Base-by-base conservation (phyloP, 345 rosid species). In the Gossypium longicalyx region DNA sequence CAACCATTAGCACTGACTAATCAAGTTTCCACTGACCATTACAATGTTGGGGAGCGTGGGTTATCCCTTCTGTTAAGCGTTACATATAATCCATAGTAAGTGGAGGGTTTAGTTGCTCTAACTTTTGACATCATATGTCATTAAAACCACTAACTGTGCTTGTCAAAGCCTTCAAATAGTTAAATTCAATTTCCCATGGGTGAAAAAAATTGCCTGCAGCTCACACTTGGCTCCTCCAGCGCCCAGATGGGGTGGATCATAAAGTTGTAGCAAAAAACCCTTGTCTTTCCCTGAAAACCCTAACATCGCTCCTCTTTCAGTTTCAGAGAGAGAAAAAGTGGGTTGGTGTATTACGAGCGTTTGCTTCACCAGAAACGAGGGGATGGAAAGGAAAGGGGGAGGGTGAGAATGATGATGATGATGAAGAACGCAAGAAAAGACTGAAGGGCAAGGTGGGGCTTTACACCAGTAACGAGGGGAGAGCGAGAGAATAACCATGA, bases 321-420 rank as follows among this genome's bases (percentile, higher is more conserved):
- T 34, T 34, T 34, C 41, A 34, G 41, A 34, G 41, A 34, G 7
- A 34, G 41, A 34, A 34, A 34, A 34, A 34, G 41, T 34, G 41
- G 41, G 13, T 45, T 8, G 12, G 74, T 8, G 64, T 25, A 8
- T 29, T 75, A 17, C 25, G 58, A 27, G 47, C 59, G 23, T 25
- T n/a, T 65, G 73, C 49, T 63, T 76, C 81, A 76, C 41, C 74
- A 77, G 77, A 75, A 85, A 80, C 82, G 88, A 82, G 85, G 82
- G 56, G 60, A 38, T n/a, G 23, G 9, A 70, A 73, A 60, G 48
- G 43, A 17, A 0, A 23, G 61, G 7, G 16, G 7, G n/a, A 27
- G 16, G 43, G 62, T n/a, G 60, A 34, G 41, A 34, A 34, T 34
- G 41, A 34, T 34, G 41, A 34, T 34, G 70, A 15, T 10, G 59